Base-by-base conservation (phyloP, 139 green algal genomes). In the Chara braunii region DNA sequence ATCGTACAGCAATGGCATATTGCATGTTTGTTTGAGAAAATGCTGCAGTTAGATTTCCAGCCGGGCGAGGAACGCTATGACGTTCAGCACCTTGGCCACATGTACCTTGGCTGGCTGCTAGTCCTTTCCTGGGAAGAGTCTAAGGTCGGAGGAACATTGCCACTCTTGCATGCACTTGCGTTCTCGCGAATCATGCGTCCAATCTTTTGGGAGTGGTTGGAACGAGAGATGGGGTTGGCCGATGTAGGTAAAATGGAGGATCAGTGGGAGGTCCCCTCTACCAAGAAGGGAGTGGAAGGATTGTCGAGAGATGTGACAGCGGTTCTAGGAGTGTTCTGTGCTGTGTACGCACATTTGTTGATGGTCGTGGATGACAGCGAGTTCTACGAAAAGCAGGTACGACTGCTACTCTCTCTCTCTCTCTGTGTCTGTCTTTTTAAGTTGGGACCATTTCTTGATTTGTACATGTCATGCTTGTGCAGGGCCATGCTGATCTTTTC, bases 281-380 rank as follows among this genome's bases (percentile, higher is more conserved):
- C 42, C 32, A 52, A 18, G 51, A 60, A 26, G 23, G 51, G 51
- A n/a, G 51, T 51, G 14, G 51, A 31, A 8, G 51, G 51, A 3
- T 57, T 53, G n/a, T n/a, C 33, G 3, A 33, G 23, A 3, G n/a
- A 14, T 8, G 55, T 29, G n/a, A 36, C 23, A 14, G 29, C 35
- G 12, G 34, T 50, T 7, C 23, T 78, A 24, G 31, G 9, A 0
- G 14, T 78, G 24, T 78, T 78, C 33, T 78, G 45, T 31, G 7
- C 22, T 6, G 54, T 56, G 11, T 79, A 79, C 40, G 33, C 54
- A 3, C 86, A 93, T 60, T 68, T 87, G 43, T 75, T 96, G 66
- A 57, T 88, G 28, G 86, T 94, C 37, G 74, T 92, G 6, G 87
- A 94, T 60, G 89, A 95, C 70, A 62, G 70, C 0, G 86, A 95